Conservation (phyloP, 2,329 filamentous ascomycete genomes). For the Diaporthe ilicicola region DNA sequence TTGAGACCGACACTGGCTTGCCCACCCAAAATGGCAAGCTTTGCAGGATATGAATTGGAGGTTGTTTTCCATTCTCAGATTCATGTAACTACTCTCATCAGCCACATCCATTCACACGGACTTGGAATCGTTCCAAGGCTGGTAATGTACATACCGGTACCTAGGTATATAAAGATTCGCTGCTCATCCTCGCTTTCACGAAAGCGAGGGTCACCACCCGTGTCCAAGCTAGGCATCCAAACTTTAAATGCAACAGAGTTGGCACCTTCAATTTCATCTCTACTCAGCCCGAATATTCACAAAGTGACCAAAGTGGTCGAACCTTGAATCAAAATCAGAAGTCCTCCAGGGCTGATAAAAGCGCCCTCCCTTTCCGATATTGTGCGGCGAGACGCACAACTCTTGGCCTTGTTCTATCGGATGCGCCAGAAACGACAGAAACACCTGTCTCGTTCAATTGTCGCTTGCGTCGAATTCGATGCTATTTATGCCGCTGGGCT, state of each 20-base stretch:
- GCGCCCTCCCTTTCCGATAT: no score
- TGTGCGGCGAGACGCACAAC: no score
- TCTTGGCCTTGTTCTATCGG: no score
- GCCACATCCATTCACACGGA: background rate
- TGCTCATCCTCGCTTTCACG: background rate
- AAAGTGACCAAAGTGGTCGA: no score
- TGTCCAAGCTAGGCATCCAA: background rate
- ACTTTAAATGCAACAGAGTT: no score
- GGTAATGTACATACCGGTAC: background rate
- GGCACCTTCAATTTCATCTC: background rate
- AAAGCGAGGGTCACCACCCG: background rate
- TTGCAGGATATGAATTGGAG: background rate
- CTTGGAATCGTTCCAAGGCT: background rate
- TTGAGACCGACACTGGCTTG: constrained; percentile 10
- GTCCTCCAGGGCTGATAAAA: no score
- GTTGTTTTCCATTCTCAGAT: background rate
- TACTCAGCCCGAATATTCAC: no score
- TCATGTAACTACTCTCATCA: background rate
- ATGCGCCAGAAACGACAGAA: no score
- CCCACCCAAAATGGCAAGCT: constrained; percentile 28
- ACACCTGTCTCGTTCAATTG: no score
- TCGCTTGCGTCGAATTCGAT: no score
- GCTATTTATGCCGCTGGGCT: no score
- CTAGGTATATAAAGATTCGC: background rate
- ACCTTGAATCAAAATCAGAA: no score